Evolutionary conservation across 129 eudicot genomes (phyloP).

Genomic region (Smallanthus sonchifolius): DNA sequence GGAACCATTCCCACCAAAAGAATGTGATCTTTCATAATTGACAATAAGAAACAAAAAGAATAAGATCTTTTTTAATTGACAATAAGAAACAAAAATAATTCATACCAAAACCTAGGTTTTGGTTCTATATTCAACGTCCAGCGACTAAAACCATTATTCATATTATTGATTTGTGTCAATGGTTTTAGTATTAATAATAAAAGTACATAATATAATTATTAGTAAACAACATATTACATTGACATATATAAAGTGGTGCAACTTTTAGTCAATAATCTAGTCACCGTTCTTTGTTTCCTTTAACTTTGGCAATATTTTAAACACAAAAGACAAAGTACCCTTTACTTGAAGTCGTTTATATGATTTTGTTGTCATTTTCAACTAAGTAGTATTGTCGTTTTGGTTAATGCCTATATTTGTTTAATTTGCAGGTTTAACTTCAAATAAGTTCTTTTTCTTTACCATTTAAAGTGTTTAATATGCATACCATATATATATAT

Average conservation of each 20-base stretch:
- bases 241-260: constrained; percentile 8
- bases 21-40: too few species aligned
- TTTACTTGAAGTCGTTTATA: constrained; percentile 17
- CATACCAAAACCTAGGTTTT: too few species aligned
- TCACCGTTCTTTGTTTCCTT: constrained; percentile 13
- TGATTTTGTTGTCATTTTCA: constrained; percentile 17
- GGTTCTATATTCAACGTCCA: too few species aligned
- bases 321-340: constrained; percentile 21
- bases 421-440: not conserved
- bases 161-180: too few species aligned
- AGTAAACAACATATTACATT: not conserved
- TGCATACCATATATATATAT: not conserved
- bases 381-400: constrained; percentile 27
- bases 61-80: too few species aligned
- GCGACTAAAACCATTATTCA: too few species aligned
- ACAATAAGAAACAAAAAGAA: too few species aligned
- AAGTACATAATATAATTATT: not conserved
- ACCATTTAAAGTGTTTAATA: not conserved
- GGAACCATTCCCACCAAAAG: too few species aligned
- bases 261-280: constrained; percentile 22
- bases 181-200: too few species aligned
- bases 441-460: not conserved
- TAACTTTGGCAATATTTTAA: not conserved
- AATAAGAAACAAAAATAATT: too few species aligned
- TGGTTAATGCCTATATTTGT: constrained; percentile 15